Evolutionary conservation across 108 stramenopile genomes (phyloP).

Genomic region (Discostella stelligeroides): DNA sequence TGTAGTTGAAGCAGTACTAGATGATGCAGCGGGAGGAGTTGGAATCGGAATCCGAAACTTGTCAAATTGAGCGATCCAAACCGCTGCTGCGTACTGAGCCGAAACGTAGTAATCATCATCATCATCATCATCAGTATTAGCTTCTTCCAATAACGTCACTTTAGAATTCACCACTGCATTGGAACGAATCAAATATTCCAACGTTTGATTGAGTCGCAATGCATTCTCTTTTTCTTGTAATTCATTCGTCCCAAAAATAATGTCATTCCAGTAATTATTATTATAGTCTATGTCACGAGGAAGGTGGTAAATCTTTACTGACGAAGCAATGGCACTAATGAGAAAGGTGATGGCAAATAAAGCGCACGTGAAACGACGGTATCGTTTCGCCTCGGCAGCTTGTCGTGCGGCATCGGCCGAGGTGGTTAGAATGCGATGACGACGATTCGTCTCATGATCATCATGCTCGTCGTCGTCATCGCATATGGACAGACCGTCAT

Average conservation of each 20-base stretch:
- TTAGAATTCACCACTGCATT: constrained; percentile 8
- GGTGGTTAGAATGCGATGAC: constrained; percentile 2
- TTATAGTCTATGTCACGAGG: not conserved
- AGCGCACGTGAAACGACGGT: not conserved
- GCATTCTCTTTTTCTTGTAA: constrained; percentile 21
- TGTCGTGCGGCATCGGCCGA: constrained; percentile 13
- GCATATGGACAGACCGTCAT: constrained; percentile 24
- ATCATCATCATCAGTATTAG: not conserved
- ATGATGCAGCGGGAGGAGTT: not conserved
- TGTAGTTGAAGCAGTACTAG: no score
- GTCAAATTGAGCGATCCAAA: constrained; percentile 37
- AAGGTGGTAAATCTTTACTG: not conserved
- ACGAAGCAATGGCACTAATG: constrained; percentile 22
- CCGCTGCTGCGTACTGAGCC: constrained; percentile 34
- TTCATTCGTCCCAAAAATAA: constrained; percentile 15
- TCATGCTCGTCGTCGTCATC: constrained; percentile 5
- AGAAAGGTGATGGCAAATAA: constrained; percentile 18
- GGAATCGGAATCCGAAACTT: constrained; percentile 15
- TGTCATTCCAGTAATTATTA: not conserved
- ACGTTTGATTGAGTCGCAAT: constrained; percentile 15
- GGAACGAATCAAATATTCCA: constrained; percentile 31
- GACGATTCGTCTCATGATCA: no score
- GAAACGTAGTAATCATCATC: not conserved
- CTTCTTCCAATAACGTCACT: not conserved
- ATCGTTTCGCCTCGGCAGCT: not conserved